These are phyloP conservation scores for Rhizopus microsporus DNA, from an alignment of 371 early-diverging fungal species.

Conservation along the genomic window DNA sequence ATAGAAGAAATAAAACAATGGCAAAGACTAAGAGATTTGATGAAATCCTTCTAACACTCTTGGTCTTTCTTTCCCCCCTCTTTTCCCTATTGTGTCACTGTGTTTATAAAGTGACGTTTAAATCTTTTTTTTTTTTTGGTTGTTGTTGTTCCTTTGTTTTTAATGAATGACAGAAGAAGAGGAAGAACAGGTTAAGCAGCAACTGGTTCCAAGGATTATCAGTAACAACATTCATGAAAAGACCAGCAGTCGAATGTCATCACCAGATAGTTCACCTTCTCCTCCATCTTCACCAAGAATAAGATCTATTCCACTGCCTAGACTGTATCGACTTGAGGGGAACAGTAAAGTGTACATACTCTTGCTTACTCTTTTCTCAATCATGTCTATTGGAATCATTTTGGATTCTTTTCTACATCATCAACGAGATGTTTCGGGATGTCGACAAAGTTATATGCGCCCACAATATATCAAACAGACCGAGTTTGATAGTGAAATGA, in stretches of 20 bases:
- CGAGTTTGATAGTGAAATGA: slow-evolving; percentile 65
- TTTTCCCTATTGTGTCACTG: too few species aligned
- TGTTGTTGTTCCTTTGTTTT: slow-evolving; percentile 1
- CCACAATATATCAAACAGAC: slow-evolving; percentile 71
- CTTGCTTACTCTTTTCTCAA: slow-evolving; percentile 28
- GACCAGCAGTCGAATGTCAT: slow-evolving; percentile 17
- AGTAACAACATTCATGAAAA: slow-evolving; percentile 1
- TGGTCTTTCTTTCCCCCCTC: too few species aligned
- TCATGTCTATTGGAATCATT: slow-evolving; percentile 34
- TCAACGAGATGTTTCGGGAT: slow-evolving; percentile 69
- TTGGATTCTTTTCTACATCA: slow-evolving; percentile 61
- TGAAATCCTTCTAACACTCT: not conserved
- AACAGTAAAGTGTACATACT: slow-evolving; percentile 19
- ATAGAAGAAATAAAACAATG: slow-evolving; percentile 7
- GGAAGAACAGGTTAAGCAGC: slow-evolving; percentile 7
- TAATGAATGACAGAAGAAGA: slow-evolving; percentile 6
- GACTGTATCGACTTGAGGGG: slow-evolving; percentile 23
- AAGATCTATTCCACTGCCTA: slow-evolving; percentile 18
- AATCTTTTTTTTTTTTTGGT: slow-evolving; percentile 10
- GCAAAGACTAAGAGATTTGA: not conserved
- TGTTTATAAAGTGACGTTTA: not conserved
- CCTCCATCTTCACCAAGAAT: slow-evolving; percentile 28
- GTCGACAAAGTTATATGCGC: slow-evolving; percentile 82
- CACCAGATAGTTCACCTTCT: slow-evolving; percentile 31
- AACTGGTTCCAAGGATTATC: slow-evolving; percentile 6